Evolutionary conservation across 768 basidiomycete species (phyloP).

Genomic region (Xerocomellus amylosporus): DNA sequence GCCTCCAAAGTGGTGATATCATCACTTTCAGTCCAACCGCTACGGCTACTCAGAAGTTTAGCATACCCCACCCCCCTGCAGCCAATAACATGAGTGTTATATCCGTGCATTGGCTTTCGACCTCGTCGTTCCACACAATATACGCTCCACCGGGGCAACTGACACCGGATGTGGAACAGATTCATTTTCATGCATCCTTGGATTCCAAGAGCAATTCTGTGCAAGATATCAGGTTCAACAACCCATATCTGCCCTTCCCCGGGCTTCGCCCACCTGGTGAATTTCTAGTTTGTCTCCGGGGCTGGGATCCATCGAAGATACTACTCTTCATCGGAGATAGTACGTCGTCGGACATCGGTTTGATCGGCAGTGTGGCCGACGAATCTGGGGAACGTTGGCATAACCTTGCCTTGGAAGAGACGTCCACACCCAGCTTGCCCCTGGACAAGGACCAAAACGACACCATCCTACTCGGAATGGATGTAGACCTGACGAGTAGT

Average conservation of each 20-base stretch:
- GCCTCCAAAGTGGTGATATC: constrained; percentile 66
- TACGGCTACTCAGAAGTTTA: constrained; percentile 52
- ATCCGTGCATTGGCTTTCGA: constrained; percentile 65
- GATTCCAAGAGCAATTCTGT: constrained; percentile 41
- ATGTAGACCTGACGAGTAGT: constrained; percentile 59
- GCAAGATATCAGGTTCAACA: constrained; percentile 38
- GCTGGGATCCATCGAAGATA: constrained; percentile 44
- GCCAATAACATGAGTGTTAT: constrained; percentile 44
- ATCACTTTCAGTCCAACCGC: constrained; percentile 61
- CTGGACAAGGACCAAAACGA: constrained; percentile 68
- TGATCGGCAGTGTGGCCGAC: constrained; percentile 36
- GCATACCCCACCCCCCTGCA: constrained; percentile 55
- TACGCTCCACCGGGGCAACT: constrained; percentile 48
- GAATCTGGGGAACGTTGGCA: constrained; percentile 39
- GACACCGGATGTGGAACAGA: constrained; percentile 39
- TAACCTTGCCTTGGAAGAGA: constrained; percentile 48
- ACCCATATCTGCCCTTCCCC: constrained; percentile 44
- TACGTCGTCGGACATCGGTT: constrained; percentile 49
- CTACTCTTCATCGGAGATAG: constrained; percentile 49
- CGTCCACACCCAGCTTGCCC: constrained; percentile 56
- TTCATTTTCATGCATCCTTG: constrained; percentile 40
- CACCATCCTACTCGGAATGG: constrained; percentile 63
- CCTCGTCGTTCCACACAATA: constrained; percentile 63
- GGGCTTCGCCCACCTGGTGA: constrained; percentile 46
- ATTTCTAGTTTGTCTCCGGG: constrained; percentile 37